These are phyloP conservation scores for Alisma plantagoaquatica DNA, from an alignment of 106 monocot species.

Conservation along the genomic window DNA sequence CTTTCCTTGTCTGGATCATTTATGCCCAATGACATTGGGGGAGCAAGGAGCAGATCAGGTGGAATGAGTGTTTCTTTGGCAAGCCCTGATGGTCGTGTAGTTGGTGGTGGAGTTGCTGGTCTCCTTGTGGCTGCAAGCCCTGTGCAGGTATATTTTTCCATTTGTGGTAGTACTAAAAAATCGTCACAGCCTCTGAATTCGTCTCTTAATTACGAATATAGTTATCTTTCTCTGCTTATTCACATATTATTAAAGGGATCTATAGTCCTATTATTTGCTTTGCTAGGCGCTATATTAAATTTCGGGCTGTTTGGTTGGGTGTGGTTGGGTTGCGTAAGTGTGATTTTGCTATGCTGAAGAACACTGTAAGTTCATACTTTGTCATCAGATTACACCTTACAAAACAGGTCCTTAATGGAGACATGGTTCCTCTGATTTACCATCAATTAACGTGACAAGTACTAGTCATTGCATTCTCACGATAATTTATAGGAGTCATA, in stretches of 20 bases:
- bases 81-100: slow-evolving; percentile 71
- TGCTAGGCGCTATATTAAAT: not conserved
- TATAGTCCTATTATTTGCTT: too few relatives aligned
- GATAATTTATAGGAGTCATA: too few relatives aligned
- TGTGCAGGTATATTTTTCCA: slow-evolving; percentile 35
- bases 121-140: slow-evolving; percentile 65
- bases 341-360: too few relatives aligned
- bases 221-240: too few relatives aligned
- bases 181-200: not conserved
- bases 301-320: not conserved
- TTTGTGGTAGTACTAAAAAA: not conserved
- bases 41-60: slow-evolving; percentile 64
- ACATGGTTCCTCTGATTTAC: too few relatives aligned
- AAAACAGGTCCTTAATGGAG: too few relatives aligned
- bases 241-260: too few relatives aligned
- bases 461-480: too few relatives aligned
- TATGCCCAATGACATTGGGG: slow-evolving; percentile 62
- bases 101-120: slow-evolving; percentile 75
- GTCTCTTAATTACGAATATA: too few relatives aligned
- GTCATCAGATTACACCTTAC: too few relatives aligned
- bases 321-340: not conserved
- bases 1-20: slow-evolving; percentile 79
- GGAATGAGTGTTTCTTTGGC: slow-evolving; percentile 80
- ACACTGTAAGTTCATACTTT: too few relatives aligned
- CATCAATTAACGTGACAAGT: too few relatives aligned